Conservation (phyloP, 1,139 yeast species). For the Sporopachydermia cereana region DNA sequence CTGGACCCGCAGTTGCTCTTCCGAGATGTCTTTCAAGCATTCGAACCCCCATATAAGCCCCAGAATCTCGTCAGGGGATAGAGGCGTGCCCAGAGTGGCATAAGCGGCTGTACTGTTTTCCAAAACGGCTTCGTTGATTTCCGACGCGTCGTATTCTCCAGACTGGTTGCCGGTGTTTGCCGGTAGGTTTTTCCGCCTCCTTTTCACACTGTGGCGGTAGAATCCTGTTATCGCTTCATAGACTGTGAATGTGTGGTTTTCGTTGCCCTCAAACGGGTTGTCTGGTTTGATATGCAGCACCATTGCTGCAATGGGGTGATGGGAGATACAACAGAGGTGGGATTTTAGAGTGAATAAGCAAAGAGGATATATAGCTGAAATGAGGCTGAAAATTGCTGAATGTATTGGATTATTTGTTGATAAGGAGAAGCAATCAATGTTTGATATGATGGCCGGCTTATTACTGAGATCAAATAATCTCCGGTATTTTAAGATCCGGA, state of each 20-base stretch:
- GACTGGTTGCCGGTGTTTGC: background rate
- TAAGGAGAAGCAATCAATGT: too few relatives aligned
- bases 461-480: too few relatives aligned
- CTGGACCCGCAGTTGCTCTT: background rate
- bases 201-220: background rate
- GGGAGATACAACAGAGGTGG: too few relatives aligned
- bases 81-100: background rate
- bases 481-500: too few relatives aligned
- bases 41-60: background rate
- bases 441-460: too few relatives aligned
- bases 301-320: too few relatives aligned
- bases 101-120: background rate
- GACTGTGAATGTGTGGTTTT: background rate
- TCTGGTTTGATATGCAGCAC: background rate
- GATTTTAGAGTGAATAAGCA: too few relatives aligned
- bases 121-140: background rate
- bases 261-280: background rate
- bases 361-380: too few relatives aligned
- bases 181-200: background rate
- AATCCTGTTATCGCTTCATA: conserved; percentile 4
- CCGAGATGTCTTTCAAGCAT: background rate
- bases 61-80: conserved; percentile 1
- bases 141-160: too few relatives aligned
- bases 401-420: too few relatives aligned
- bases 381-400: too few relatives aligned